A percentile compares a stretch with the other conserved stretches of the same genome.
These are phyloP conservation scores for Cyclocybe cylindracea DNA, from an alignment of 768 basidiomycete genomes.

Conservation along the genomic window DNA sequence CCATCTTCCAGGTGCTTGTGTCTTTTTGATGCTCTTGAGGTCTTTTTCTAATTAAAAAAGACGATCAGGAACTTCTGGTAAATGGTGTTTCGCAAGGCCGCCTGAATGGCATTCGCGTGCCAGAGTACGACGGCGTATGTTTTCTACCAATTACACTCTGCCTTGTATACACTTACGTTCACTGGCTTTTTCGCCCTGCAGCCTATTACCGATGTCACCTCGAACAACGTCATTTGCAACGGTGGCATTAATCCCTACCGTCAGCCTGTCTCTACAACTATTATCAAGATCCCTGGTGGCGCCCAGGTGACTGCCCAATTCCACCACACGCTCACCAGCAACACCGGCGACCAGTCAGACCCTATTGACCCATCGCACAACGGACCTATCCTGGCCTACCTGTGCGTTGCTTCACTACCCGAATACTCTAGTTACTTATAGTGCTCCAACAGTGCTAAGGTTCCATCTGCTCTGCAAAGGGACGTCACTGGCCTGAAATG, in stretches of 20 bases:
- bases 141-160: neutral
- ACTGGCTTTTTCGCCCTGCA: conserved; percentile 14
- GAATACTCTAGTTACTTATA: neutral
- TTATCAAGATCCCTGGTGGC: conserved; percentile 55
- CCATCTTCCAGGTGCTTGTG: conserved; percentile 49
- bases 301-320: conserved; percentile 53
- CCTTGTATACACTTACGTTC: neutral
- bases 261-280: conserved; percentile 41
- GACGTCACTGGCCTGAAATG: conserved; percentile 39
- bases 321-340: conserved; percentile 47
- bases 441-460: conserved; percentile 40
- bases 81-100: conserved; percentile 52
- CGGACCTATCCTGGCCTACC: conserved; percentile 52
- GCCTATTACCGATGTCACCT: conserved; percentile 60
- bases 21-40: neutral
- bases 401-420: conserved; percentile 32
- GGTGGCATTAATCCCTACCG: conserved; percentile 59
- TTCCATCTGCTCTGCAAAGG: conserved; percentile 43
- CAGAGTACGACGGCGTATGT: conserved; percentile 45
- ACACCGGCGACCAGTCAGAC: conserved; percentile 41
- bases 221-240: conserved; percentile 59
- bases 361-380: conserved; percentile 54
- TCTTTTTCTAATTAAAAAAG: neutral
- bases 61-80: conserved; percentile 44
- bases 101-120: conserved; percentile 39